Evolutionary conservation across 345 rosid species (phyloP).

Genomic region (Aquilaria yunnanensis): DNA sequence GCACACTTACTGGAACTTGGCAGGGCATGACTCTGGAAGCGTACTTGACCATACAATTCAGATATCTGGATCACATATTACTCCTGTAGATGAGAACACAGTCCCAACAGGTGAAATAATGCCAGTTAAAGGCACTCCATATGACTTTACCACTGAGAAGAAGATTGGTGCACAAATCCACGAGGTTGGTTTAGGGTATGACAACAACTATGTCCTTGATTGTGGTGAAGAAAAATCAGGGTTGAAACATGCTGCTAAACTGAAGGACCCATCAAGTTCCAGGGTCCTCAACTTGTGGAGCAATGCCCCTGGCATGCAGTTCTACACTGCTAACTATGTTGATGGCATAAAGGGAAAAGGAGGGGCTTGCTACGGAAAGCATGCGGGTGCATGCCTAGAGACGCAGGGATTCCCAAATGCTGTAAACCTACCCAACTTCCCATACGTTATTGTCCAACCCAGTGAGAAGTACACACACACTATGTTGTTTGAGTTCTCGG

Average conservation of each 20-base stretch:
- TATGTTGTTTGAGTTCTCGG: slow-evolving; percentile 76
- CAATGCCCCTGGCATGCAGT: slow-evolving; percentile 80
- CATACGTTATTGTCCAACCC: slow-evolving; percentile 68
- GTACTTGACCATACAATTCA: slow-evolving; percentile 67
- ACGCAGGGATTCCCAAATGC: slow-evolving; percentile 91
- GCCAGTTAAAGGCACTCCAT: slow-evolving; percentile 75
- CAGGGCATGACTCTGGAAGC: slow-evolving; percentile 72
- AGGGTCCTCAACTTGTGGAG: slow-evolving; percentile 87
- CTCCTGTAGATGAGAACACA: slow-evolving; percentile 73
- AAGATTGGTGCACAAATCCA: slow-evolving; percentile 53
- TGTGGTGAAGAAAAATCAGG: slow-evolving; percentile 62
- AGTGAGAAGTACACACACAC: slow-evolving; percentile 71
- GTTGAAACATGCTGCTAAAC: slow-evolving; percentile 59
- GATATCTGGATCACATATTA: slow-evolving; percentile 75
- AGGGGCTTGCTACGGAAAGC: slow-evolving; percentile 73
- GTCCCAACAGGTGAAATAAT: slow-evolving; percentile 81
- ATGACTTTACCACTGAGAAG: slow-evolving; percentile 74
- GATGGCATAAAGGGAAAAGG: slow-evolving; percentile 70
- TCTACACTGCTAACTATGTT: slow-evolving; percentile 81
- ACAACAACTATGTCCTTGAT: slow-evolving; percentile 81
- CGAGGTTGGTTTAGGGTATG: slow-evolving; percentile 85
- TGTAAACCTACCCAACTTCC: slow-evolving; percentile 74
- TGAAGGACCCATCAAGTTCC: slow-evolving; percentile 55
- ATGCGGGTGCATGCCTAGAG: slow-evolving; percentile 82
- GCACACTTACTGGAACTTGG: slow-evolving; percentile 96